These are phyloP conservation scores for Metschnikowia henanensis DNA, from an alignment of 805 yeast species.

Conservation along the genomic window DNA sequence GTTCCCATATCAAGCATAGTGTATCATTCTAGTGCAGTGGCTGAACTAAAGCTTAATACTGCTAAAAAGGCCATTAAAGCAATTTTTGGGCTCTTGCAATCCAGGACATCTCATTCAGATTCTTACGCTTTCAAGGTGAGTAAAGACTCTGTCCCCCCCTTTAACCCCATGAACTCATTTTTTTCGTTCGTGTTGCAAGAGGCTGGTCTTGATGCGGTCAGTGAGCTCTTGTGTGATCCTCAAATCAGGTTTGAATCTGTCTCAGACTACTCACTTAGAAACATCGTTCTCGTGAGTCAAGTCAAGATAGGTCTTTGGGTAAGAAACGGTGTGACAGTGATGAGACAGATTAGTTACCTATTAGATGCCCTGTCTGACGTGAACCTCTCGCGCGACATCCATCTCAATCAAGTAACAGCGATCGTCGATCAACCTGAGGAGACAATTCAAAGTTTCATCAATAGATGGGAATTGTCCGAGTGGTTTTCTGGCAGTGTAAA, in stretches of 20 bases:
- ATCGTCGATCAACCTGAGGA: constrained; percentile 38
- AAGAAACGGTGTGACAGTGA: constrained; percentile 61
- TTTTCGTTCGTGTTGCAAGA: constrained; percentile 46
- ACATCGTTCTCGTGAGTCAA: constrained; percentile 61
- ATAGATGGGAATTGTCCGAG: constrained; percentile 54
- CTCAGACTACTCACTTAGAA: constrained; percentile 58
- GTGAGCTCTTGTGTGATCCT: constrained; percentile 13
- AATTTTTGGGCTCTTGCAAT: constrained; percentile 29
- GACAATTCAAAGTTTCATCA: constrained; percentile 39
- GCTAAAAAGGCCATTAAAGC: constrained; percentile 35
- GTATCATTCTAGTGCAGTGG: constrained; percentile 29
- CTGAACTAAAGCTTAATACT: constrained; percentile 11
- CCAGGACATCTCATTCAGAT: constrained; percentile 15
- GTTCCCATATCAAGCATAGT: constrained; percentile 44
- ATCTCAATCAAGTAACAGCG: constrained; percentile 45
- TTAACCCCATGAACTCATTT: constrained; percentile 60
- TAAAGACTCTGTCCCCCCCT: constrained; percentile 50
- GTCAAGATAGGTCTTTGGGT: constrained; percentile 69
- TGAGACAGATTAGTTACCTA: constrained; percentile 52
- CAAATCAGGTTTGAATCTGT: constrained; percentile 36
- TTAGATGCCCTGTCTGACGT: constrained; percentile 44
- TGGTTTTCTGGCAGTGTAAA: constrained; percentile 45
- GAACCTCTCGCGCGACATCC: constrained; percentile 44
- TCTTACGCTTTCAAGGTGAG: constrained; percentile 41
- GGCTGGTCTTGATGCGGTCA: constrained; percentile 26